These are phyloP conservation scores for Geotrichum restrictum DNA, from an alignment of 1,139 yeast species.

Conservation along the genomic window DNA sequence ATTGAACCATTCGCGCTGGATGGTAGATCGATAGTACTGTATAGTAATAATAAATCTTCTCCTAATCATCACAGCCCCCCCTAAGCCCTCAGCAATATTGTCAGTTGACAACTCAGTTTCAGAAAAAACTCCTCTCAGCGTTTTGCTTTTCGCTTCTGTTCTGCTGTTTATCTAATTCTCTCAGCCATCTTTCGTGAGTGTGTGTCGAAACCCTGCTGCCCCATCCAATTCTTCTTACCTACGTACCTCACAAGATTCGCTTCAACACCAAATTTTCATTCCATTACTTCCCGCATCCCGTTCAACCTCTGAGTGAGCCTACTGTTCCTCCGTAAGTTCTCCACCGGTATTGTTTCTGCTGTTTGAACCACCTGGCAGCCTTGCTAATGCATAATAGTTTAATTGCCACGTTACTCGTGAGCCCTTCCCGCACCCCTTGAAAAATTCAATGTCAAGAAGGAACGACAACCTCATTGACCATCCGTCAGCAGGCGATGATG, in stretches of 20 bases:
- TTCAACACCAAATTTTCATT: neutral
- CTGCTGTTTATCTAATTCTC: too few relatives aligned
- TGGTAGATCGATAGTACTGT: too few relatives aligned
- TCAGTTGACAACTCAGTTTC: neutral
- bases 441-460: constrained; percentile 14
- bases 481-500: constrained; percentile 16
- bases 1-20: too few relatives aligned
- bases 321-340: neutral
- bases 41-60: too few relatives aligned
- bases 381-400: neutral
- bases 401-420: constrained; percentile 8
- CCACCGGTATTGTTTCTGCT: neutral
- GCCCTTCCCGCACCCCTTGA: constrained; percentile 4
- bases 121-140: neutral
- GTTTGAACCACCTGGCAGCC: neutral
- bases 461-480: constrained; percentile 19
- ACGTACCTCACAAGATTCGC: neutral
- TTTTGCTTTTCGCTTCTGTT: too few relatives aligned
- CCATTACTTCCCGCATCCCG: neutral
- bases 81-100: neutral
- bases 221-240: neutral
- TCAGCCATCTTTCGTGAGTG: too few relatives aligned
- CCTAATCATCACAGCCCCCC: neutral
- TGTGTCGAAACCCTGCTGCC: neutral
- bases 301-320: neutral